Conservation (phyloP, 139 green algal genomes). For the Closterium sp. region DNA sequence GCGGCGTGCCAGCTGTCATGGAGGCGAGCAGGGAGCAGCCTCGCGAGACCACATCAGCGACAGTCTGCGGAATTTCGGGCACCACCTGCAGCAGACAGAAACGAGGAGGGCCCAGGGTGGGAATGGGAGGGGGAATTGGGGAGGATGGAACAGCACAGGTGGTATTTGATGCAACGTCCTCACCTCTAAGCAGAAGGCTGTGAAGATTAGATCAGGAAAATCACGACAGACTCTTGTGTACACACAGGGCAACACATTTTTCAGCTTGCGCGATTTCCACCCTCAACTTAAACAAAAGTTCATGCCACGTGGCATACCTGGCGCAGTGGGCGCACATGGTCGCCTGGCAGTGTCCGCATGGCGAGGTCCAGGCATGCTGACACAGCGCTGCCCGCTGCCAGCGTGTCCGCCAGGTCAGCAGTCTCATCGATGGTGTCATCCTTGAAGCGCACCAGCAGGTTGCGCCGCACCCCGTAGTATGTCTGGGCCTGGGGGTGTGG, state of each 20-base stretch:
- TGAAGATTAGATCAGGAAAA: neutral
- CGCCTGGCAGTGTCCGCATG: slow-evolving; percentile 72
- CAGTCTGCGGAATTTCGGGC: slow-evolving; percentile 14
- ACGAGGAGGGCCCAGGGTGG: neutral
- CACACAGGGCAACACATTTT: neutral
- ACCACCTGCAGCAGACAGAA: neutral
- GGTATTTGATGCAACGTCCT: neutral
- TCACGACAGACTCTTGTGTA: neutral
- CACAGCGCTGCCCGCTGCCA: slow-evolving; percentile 20
- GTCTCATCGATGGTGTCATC: slow-evolving; percentile 89
- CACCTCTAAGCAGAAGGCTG: neutral
- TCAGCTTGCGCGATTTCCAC: too few species aligned
- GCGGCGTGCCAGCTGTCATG: slow-evolving; percentile 18
- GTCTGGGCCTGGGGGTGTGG: neutral
- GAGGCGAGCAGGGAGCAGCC: slow-evolving; percentile 1
- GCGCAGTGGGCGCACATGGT: slow-evolving; percentile 79
- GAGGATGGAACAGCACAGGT: neutral
- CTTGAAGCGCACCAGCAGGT: slow-evolving; percentile 85
- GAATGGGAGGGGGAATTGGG: neutral
- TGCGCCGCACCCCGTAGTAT: slow-evolving; percentile 66
- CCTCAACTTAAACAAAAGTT: neutral
- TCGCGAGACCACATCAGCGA: slow-evolving; percentile 3
- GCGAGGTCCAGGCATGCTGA: slow-evolving; percentile 67
- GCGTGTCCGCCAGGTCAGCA: slow-evolving; percentile 69
- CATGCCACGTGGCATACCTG: slow-evolving; percentile 51